phyloP scores from a whole-genome alignment of 805 yeast genomes.

The Wickerhamomyces subpelliculosus region DNA sequence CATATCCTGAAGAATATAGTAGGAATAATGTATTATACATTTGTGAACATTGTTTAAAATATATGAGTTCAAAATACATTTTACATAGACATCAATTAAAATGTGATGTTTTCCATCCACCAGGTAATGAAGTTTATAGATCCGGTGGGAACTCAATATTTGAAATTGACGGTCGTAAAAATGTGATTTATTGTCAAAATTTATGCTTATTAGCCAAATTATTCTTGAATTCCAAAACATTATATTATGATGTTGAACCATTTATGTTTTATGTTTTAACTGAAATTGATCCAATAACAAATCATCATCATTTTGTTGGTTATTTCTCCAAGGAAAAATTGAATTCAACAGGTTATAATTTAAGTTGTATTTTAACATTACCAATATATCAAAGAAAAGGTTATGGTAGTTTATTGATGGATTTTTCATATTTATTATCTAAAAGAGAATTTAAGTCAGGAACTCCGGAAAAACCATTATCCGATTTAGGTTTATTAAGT shows the following conservation, averaged over 20 bases:
- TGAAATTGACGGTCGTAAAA: conserved; percentile 89
- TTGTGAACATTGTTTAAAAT: conserved; percentile 81
- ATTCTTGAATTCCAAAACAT: conserved; percentile 83
- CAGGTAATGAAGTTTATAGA: conserved; percentile 88
- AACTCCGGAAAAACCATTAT: conserved; percentile 92
- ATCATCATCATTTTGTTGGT: conserved; percentile 76
- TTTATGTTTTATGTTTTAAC: conserved; percentile 83
- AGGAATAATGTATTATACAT: conserved; percentile 55
- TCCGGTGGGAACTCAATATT: conserved; percentile 65
- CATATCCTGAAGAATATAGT: conserved; percentile 84
- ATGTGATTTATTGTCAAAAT: conserved; percentile 79
- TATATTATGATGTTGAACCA: conserved; percentile 94
- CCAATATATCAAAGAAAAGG: conserved; percentile 87
- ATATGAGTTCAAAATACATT: conserved; percentile 62
- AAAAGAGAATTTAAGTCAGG: conserved; percentile 73
- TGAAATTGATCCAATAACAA: conserved; percentile 42
- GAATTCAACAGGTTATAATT: conserved; percentile 69
- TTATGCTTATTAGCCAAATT: conserved; percentile 84
- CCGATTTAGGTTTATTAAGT: conserved; percentile 78
- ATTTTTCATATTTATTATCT: conserved; percentile 78
- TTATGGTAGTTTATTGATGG: conserved; percentile 82
- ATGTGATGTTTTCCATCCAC: conserved; percentile 70
- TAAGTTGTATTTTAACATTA: conserved; percentile 84
- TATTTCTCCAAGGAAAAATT: conserved; percentile 85
- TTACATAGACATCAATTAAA: conserved; percentile 66